Base-by-base conservation (phyloP, 495 filamentous ascomycete genomes). In the Hypoxylon cercidicola region DNA sequence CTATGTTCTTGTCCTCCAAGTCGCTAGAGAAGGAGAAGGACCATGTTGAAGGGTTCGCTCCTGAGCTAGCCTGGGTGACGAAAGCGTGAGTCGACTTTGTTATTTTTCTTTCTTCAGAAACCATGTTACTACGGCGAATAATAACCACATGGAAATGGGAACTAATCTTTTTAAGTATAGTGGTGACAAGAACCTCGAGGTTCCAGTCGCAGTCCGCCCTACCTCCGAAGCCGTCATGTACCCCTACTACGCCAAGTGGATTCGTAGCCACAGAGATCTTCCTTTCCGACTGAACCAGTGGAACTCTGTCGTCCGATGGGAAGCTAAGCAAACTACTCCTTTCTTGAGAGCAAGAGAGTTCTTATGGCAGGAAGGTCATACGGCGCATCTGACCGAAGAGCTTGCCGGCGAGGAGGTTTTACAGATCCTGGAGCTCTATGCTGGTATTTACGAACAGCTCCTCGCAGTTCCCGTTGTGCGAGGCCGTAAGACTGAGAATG, bases 351-450 rank as follows among this genome's bases (percentile, higher is more conserved):
- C 93, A 48, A 80, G 95, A 69, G 95, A 99, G 74, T 99, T 99
- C 78, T 79, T 97, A 44, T 99, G 95, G 95, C 96, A 99, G 74
- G 95, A 99, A 77, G 96, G 95, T 28, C 95, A 99, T 80, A 99
- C 95, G 13, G 95, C 95, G 10, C 93, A 97, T 77, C 74, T 97
- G 58, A 94, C 88, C 6, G 83, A 93, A 70, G 80, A 88, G 52
- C 82, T 82, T 45, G 93, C 95, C 32, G 87, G 83, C 15, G 82
- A 90, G 70, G 95, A 99, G 74, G 95, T 99, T 10, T 72, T 91
- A 55, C 83, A 96, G 74, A 98, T 99, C 55, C 85, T 99, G n/a
- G 93, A 98, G 73, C 86, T 88, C 55, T 99, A 99, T 71, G 88
- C 92, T 21, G 87, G 86, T 53, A 85, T 98, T 55, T 99, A 98